Conservation (phyloP, 106 monocot genomes). For the Gastrodia elata region DNA sequence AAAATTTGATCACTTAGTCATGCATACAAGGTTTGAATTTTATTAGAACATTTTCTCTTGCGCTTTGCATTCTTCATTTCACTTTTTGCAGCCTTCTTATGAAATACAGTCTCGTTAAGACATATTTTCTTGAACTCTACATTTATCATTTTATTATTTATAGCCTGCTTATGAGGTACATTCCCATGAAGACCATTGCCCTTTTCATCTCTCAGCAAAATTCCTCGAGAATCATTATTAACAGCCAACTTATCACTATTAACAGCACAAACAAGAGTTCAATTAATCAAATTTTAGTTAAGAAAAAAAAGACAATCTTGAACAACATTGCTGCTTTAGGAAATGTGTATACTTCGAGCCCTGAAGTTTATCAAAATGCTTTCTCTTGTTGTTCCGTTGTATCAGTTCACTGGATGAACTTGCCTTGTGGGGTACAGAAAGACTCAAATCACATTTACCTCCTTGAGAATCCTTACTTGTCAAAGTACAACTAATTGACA, state of each 20-base stretch:
- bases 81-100: too few species aligned
- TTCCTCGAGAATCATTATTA: not conserved
- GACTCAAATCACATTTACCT: not conserved
- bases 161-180: not conserved
- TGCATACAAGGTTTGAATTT: not conserved
- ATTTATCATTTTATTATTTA: too few species aligned
- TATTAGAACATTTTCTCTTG: not conserved
- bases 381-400: not conserved
- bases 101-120: too few species aligned
- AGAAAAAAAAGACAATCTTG: not conserved
- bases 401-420: not conserved
- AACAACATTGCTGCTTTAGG: not conserved
- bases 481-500: not conserved
- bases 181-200: not conserved
- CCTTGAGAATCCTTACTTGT: constrained; percentile 1
- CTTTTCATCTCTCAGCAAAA: not conserved
- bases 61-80: not conserved
- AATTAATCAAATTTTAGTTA: not conserved
- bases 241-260: not conserved
- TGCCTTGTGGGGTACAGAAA: not conserved
- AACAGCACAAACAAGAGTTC: not conserved
- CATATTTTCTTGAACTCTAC: too few species aligned
- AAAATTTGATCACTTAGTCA: not conserved
- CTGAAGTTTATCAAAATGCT: constrained; percentile 3
- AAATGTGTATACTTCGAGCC: not conserved